Evolutionary conservation across 73 alveolate species (phyloP).

Genomic region (Symbiodinium natans): DNA sequence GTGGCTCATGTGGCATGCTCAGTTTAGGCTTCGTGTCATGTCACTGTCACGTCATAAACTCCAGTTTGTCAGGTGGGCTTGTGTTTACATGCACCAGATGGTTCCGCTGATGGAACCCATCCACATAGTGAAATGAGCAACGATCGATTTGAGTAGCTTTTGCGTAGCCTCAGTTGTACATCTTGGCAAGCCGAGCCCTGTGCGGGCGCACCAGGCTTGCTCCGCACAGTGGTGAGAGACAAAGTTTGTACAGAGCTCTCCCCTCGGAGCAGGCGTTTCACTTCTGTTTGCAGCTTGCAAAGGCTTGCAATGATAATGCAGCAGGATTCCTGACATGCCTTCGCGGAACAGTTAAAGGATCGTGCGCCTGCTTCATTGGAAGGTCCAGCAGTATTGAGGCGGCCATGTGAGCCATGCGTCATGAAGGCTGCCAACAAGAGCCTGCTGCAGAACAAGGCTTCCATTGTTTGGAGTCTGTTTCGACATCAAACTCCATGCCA

Average conservation of each 20-base stretch:
- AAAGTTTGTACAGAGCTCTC: background rate
- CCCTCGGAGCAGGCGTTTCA: background rate
- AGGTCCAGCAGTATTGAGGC: no score
- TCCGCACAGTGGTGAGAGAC: background rate
- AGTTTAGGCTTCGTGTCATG: background rate
- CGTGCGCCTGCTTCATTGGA: no score
- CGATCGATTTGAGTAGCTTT: background rate
- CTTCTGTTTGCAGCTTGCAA: background rate
- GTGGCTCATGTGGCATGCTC: slow-evolving; percentile 54
- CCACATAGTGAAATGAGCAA: slow-evolving; percentile 25
- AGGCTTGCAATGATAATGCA: background rate
- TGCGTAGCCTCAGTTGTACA: no score
- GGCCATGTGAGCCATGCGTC: no score
- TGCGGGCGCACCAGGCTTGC: background rate
- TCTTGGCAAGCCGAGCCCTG: background rate
- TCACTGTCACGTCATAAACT: background rate
- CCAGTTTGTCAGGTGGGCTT: slow-evolving; percentile 32
- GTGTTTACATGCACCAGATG: slow-evolving; percentile 91
- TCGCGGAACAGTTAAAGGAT: no score
- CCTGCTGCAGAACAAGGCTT: slow-evolving; percentile 83
- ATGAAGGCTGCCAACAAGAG: slow-evolving; percentile 76
- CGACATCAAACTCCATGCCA: no score
- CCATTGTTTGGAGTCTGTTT: no score
- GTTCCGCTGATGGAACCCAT: slow-evolving; percentile 84
- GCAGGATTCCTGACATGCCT: no score